These are phyloP conservation scores for Pseudonitzschia pungens DNA, from an alignment of 108 stramenopile genomes.

Conservation along the genomic window DNA sequence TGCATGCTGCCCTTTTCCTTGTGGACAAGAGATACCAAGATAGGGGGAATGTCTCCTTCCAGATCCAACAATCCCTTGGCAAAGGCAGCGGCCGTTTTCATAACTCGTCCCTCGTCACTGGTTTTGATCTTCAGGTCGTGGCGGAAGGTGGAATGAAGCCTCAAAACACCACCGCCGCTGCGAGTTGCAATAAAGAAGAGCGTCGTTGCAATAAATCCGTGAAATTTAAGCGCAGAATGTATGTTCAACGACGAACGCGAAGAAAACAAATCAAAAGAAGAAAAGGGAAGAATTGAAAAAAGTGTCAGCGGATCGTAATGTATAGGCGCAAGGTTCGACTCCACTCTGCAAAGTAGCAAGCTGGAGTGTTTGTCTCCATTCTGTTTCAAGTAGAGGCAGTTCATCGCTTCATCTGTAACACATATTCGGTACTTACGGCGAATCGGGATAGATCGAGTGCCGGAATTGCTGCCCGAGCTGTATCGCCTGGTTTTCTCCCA, in stretches of 20 bases:
- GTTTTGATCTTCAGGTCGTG: constrained; percentile 99
- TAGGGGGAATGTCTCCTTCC: constrained; percentile 98
- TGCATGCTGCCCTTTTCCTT: constrained; percentile 87
- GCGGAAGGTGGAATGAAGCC: constrained; percentile 97
- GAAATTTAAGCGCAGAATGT: no score
- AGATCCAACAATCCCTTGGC: constrained; percentile 95
- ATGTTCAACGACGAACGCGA: background rate
- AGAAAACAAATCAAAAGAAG: background rate
- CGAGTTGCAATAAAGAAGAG: no score
- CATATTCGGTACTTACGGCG: constrained; percentile 33
- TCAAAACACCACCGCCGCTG: constrained; percentile 87
- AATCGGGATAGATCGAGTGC: constrained; percentile 88
- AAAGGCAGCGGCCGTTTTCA: constrained; percentile 98
- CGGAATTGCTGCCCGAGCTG: constrained; percentile 89
- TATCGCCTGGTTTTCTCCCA: constrained; percentile 90
- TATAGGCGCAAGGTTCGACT: no score
- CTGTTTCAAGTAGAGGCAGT: no score
- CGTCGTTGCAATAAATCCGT: no score
- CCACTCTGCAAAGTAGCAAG: no score
- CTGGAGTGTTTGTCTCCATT: no score
- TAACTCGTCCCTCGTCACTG: constrained; percentile 97
- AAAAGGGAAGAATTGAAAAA: background rate
- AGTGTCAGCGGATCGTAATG: no score
- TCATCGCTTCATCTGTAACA: no score
- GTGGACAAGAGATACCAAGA: constrained; percentile 95